phyloP scores from a whole-genome alignment of 768 basidiomycete species.

The Termitomyces sp. region DNA sequence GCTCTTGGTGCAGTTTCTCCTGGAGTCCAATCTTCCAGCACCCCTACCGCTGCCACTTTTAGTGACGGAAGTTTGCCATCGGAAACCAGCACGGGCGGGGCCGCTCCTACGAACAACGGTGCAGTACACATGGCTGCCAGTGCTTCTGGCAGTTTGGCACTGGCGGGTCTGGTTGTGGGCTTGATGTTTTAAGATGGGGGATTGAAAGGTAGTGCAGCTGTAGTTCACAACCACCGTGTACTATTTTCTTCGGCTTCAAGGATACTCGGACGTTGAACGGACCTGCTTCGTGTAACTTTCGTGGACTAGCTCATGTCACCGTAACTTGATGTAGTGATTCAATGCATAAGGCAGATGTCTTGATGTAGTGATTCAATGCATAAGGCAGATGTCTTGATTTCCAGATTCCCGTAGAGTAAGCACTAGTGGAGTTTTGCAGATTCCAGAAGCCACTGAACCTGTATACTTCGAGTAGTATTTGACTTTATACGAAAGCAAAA shows the following conservation, averaged over 20 bases:
- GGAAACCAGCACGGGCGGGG: not conserved
- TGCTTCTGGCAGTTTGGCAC: slow-evolving; percentile 26
- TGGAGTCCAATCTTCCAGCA: not conserved
- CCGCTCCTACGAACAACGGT: not conserved
- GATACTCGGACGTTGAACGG: not conserved
- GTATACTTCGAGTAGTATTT: not conserved
- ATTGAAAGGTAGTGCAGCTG: not conserved
- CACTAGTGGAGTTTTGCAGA: not conserved
- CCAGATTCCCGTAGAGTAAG: no score
- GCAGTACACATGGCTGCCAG: slow-evolving; percentile 23
- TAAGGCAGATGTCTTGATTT: not conserved
- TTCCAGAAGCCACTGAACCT: not conserved
- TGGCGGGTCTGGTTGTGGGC: slow-evolving; percentile 25
- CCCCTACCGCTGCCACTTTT: not conserved
- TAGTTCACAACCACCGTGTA: not conserved
- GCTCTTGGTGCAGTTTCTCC: not conserved
- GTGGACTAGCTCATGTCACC: not conserved
- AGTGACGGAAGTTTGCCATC: not conserved
- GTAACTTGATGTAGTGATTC: not conserved
- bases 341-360: not conserved
- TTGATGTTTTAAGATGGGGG: slow-evolving; percentile 20
- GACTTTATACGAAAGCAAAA: not conserved
- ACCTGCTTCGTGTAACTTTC: not conserved
- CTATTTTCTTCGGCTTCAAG: not conserved
- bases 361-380: not conserved